Evolutionary conservation across 2,329 filamentous ascomycete species (phyloP), one percentile per base, ranked within the genome.

Genomic region (Paramyrothecium roridum): DNA sequence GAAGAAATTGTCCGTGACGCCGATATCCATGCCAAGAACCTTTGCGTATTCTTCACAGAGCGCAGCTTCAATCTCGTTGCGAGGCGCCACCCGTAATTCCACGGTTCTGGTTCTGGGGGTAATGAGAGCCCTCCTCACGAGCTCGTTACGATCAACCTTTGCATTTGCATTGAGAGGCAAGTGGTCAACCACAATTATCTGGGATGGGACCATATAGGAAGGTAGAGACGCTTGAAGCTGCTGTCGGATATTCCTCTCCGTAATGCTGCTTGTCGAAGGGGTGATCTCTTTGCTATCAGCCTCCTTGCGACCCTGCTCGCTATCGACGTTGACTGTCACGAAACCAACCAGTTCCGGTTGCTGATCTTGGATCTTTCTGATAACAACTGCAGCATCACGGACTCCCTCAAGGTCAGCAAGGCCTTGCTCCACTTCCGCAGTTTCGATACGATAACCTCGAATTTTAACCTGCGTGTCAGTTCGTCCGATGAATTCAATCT

Each of bases 391-490:
- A 1, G 63, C 61, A 34, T 66, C 56, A 10, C 56, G 49, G 16
- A 66, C 60, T 6, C 21, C 3, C 3, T 48, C 46, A 11, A 63
- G 55, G 2, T n/a, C 52, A 13, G 54, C 54, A 2, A 68, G 47
- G 1, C 49, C 55, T 12, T 61, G 57, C n/a, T 70, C 67, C 3
- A 70, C 60, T 34, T 71, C 68, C 0, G 55, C 61, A 1, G 65
- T 52, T 52, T 72, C 69, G 30, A 71, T 52, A 3, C 69, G 64
- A 11, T 70, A 61, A 10, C 68, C 67, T 20, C 66, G 61, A 13
- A 71, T 58, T 54, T 70, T 70, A 49, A 68, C 57, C 20, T 69
- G 66, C 6, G 50, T 48, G 20, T 70, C 67, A 2, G 64, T 60
- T 12, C 68, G 63, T 1, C 64, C 64, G 2, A 69, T 54, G 52